Evolutionary conservation across 805 yeast genomes (phyloP), one percentile per base, ranked within the genome.

Genomic region (Lachancea lanzarotensis): DNA sequence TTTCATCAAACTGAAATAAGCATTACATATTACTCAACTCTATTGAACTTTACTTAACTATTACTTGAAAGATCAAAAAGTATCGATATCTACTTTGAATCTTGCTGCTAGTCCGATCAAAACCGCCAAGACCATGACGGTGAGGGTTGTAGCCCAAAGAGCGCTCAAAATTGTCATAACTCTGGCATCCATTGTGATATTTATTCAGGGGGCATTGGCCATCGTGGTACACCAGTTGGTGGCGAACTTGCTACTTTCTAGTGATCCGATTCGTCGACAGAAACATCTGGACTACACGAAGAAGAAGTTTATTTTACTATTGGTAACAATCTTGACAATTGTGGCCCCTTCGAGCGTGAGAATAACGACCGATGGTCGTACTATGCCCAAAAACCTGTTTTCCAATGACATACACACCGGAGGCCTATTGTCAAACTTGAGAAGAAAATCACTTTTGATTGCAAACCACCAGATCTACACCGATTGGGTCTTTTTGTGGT

Each of bases 401-500:
- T 48, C 48, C 45, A 54, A 43, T 45, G 47, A 55, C 44, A 10
- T 61, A 60, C 43, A 47, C n/a, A 52, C 48, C 10, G 53, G 58
- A 2, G 48, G 55, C 39, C 48, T 62, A 12, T 15, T 46, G 7
- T 61, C 67, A 2, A 38, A 56, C 51, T 55, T 82, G 36, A 62
- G 70, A 7, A 76, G 75, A 17, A 73, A 79, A 33, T 73, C 85
- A 0, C 73, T 91, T 2, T 61, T 83, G 38, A 81, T 90, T 30
- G 78, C 93, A n/a, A 91, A 91, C 60, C 98, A 91, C 64, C 97
- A 90, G 66, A 82, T 91, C 19, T 91, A 91, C 62, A 80, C 91
- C 3, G 98, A 91, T 62, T 91, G 98, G 98, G 72, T 84, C 10
- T 89, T 78, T 55, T 53, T 88, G 45, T 91, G 98, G 98, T 91